A percentile compares a stretch with the other conserved stretches of the same genome.
Evolutionary conservation across 352 stramenopile genomes (phyloP).

Genomic region (Phytophthora citricola): DNA sequence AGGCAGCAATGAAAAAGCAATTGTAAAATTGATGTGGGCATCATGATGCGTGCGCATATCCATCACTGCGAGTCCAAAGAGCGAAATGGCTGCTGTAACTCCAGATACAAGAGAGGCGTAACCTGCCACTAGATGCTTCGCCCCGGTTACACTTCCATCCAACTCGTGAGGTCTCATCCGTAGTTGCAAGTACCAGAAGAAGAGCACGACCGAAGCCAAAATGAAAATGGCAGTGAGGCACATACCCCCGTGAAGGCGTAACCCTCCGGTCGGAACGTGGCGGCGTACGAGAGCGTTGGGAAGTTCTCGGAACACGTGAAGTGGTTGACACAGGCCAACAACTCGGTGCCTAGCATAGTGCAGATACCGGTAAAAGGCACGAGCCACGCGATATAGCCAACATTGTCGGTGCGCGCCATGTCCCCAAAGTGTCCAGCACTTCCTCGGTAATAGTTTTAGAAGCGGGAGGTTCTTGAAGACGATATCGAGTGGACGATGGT

Average conservation of each 20-base stretch:
- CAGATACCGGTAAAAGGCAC: slow-evolving; percentile 73
- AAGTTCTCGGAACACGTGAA: slow-evolving; percentile 80
- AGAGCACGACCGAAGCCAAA: slow-evolving; percentile 56
- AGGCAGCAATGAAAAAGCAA: slow-evolving; percentile 77
- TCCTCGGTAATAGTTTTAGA: background rate
- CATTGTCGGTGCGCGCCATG: slow-evolving; percentile 52
- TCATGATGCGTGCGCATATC: slow-evolving; percentile 84
- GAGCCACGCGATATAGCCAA: slow-evolving; percentile 74
- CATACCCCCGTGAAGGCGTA: slow-evolving; percentile 84
- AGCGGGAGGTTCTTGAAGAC: background rate
- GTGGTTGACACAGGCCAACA: slow-evolving; percentile 70
- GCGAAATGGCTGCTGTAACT: slow-evolving; percentile 45
- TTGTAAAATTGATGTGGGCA: slow-evolving; percentile 73
- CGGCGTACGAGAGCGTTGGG: slow-evolving; percentile 87
- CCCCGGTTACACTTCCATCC: slow-evolving; percentile 2
- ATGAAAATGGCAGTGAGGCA: slow-evolving; percentile 81
- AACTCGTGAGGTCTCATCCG: slow-evolving; percentile 29
- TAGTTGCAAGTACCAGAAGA: slow-evolving; percentile 75
- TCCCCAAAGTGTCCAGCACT: slow-evolving; percentile 25
- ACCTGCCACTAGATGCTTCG: slow-evolving; percentile 8
- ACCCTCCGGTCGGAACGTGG: slow-evolving; percentile 75
- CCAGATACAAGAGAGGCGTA: slow-evolving; percentile 45
- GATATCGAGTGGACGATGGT: slow-evolving; percentile 5
- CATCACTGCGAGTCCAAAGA: slow-evolving; percentile 72
- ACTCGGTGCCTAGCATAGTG: slow-evolving; percentile 79